Base-by-base conservation (phyloP, 768 basidiomycete species). In the Tricholoma flavovirens region DNA sequence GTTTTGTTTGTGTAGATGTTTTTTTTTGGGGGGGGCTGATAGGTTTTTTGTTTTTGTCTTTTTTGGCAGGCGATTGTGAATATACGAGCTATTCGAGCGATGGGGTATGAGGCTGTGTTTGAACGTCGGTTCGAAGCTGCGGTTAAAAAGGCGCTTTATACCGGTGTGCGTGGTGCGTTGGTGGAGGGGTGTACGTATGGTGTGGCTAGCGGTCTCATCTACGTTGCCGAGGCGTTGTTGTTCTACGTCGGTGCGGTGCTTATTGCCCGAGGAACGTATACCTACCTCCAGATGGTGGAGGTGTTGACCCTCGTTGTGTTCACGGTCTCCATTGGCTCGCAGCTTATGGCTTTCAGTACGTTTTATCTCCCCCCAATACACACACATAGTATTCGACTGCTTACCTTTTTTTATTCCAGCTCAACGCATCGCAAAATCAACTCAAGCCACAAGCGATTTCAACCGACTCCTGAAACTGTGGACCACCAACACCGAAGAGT, bases 281-380 rank as follows among this genome's bases (percentile, higher is more conserved):
- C 83, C 8, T 98, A 70, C 5, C 24, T 26, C 24, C 24, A 26
- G 24, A 5, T 26, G 24, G 24, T 26, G 24, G 24, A 26, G 24
- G 89, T 91, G 22, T 83, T 96, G 64, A 87, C 95, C 54, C 77
- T 98, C 40, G 89, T 98, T 51, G 85, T 97, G 14, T 98, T 98
- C 75, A 86, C 90, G 7, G 87, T 99, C 54, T 89, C 92, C 10
- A 94, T 98, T 57, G 93, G 93, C 0, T 84, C 88, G 19, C 90
- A 92, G 66, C 77, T 95, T 58, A 88, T 98, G 84, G 81, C 83
- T n/a, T 98, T 97, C 72, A 87, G 92, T 93, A 67, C 62, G 90
- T 84, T n/a, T 26, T 3, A 3, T 5, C 24, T 26, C 24, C 5
- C 30, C 48, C 24, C 24, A 26, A 26, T 5, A 26, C 24, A 26